These are phyloP conservation scores for Fusarium verticillioides DNA, from an alignment of 2,329 filamentous ascomycete species.

Conservation along the genomic window DNA sequence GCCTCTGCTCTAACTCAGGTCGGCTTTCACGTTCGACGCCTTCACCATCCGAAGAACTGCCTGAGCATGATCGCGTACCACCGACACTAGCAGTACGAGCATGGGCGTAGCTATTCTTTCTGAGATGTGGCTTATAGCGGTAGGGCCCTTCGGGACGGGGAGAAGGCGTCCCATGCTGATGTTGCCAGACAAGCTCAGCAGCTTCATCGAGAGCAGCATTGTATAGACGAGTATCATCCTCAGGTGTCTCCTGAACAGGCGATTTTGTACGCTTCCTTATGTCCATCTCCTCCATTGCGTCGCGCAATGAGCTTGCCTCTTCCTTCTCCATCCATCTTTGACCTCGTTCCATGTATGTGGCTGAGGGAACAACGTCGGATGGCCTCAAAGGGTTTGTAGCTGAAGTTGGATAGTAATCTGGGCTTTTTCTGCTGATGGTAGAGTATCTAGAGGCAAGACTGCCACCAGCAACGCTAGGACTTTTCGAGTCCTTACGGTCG, in stretches of 20 bases:
- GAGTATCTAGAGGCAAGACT: slow-evolving; percentile 65
- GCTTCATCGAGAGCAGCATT: slow-evolving; percentile 80
- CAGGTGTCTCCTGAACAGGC: slow-evolving; percentile 43
- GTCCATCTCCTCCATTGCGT: slow-evolving; percentile 80
- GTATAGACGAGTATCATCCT: slow-evolving; percentile 73
- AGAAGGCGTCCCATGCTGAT: slow-evolving; percentile 68
- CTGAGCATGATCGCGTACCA: slow-evolving; percentile 59
- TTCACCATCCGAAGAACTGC: slow-evolving; percentile 63
- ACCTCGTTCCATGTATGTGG: slow-evolving; percentile 78
- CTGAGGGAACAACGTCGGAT: slow-evolving; percentile 70
- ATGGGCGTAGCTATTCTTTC: slow-evolving; percentile 77
- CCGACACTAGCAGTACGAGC: slow-evolving; percentile 71
- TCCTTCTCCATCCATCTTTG: slow-evolving; percentile 85
- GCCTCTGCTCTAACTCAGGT: slow-evolving; percentile 40
- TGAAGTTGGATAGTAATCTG: slow-evolving; percentile 63
- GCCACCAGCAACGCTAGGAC: slow-evolving; percentile 55
- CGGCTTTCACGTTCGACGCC: slow-evolving; percentile 50
- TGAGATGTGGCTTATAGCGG: slow-evolving; percentile 74
- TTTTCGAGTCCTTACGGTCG: slow-evolving; percentile 45
- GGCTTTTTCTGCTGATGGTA: slow-evolving; percentile 55
- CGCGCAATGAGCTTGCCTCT: slow-evolving; percentile 75
- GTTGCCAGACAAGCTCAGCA: slow-evolving; percentile 81
- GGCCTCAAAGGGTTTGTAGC: slow-evolving; percentile 61
- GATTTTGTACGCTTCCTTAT: slow-evolving; percentile 54
- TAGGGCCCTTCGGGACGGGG: slow-evolving; percentile 72